These are phyloP conservation scores for Cyberlindnera galapagoensis DNA, from an alignment of 805 yeast species.

Conservation along the genomic window DNA sequence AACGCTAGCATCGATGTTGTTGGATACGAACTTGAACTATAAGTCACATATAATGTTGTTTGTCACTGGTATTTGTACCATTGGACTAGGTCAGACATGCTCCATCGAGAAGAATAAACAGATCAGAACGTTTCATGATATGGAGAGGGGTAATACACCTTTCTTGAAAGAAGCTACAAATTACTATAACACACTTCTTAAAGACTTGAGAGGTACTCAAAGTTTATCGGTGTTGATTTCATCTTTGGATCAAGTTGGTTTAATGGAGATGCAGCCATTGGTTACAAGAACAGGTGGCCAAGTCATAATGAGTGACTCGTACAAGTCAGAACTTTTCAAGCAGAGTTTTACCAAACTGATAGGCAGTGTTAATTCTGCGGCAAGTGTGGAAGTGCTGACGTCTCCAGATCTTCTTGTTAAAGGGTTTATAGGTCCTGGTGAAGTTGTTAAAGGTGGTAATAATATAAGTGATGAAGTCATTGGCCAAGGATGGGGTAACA, in stretches of 20 bases:
- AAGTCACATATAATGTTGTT: too few relatives aligned
- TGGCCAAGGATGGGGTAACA: constrained; percentile 69
- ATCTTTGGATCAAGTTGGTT: constrained; percentile 91
- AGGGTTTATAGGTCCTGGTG: constrained; percentile 76
- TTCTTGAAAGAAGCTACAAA: constrained; percentile 74
- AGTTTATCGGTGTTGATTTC: constrained; percentile 48
- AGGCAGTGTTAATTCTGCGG: constrained; percentile 45
- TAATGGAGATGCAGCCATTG: constrained; percentile 82
- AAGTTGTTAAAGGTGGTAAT: constrained; percentile 41
- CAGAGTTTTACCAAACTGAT: constrained; percentile 70
- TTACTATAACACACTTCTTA: constrained; percentile 63
- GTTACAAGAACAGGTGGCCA: constrained; percentile 85
- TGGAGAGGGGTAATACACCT: constrained; percentile 75
- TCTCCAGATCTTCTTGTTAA: constrained; percentile 75
- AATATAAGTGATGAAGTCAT: constrained; percentile 88
- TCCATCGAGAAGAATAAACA: constrained; percentile 83
- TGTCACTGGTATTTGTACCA: constrained; percentile 90
- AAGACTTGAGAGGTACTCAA: constrained; percentile 40
- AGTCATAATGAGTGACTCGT: constrained; percentile 78
- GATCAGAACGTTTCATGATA: constrained; percentile 90
- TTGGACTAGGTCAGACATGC: constrained; percentile 90
- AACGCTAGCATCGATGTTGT: too few relatives aligned
- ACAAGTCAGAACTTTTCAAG: constrained; percentile 88
- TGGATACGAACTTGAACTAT: too few relatives aligned
- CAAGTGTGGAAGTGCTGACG: constrained; percentile 74